Evolutionary conservation across 805 yeast genomes (phyloP).

Genomic region (Wickerhamiella kazuoi): DNA sequence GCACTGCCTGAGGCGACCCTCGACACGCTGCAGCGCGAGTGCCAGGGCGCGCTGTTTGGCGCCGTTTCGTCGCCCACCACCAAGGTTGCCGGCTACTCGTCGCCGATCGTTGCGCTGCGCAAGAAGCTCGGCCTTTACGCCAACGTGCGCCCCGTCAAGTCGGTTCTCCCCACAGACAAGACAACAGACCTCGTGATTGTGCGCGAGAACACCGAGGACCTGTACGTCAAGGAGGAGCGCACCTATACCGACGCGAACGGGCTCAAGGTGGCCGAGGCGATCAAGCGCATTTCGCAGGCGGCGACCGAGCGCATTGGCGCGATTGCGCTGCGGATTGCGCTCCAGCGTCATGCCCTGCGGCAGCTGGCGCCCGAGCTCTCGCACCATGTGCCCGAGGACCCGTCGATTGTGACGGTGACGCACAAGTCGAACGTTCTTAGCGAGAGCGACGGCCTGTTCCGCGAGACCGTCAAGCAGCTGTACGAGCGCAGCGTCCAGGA

Average conservation of each 20-base stretch:
- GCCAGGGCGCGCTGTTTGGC: conserved; percentile 96
- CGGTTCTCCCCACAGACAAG: conserved; percentile 68
- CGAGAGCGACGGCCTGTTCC: conserved; percentile 85
- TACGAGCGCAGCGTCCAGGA: conserved; percentile 23
- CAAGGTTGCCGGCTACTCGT: conserved; percentile 90
- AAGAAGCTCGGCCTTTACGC: conserved; percentile 90
- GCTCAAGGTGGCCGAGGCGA: conserved; percentile 87
- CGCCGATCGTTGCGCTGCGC: conserved; percentile 97
- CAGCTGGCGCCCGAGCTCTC: conserved; percentile 25
- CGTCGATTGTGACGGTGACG: conserved; percentile 73
- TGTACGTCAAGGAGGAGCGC: conserved; percentile 86
- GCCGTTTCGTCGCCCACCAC: conserved; percentile 88
- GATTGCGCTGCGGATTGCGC: conserved; percentile 83
- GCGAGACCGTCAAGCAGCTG: conserved; percentile 60
- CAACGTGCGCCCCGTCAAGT: conserved; percentile 93
- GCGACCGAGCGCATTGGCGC: conserved; percentile 78
- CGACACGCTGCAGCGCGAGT: conserved; percentile 49
- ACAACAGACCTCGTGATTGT: conserved; percentile 96
- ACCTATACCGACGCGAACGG: conserved; percentile 62
- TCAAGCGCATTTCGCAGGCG: conserved; percentile 80
- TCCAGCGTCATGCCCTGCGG: conserved; percentile 72
- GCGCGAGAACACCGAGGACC: conserved; percentile 95
- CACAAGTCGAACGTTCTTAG: conserved; percentile 93
- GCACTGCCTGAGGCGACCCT: conserved; percentile 93
- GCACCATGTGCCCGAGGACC: conserved; percentile 26